Base-by-base conservation (phyloP, 306 rosid species). In the Prunus fruticosa region DNA sequence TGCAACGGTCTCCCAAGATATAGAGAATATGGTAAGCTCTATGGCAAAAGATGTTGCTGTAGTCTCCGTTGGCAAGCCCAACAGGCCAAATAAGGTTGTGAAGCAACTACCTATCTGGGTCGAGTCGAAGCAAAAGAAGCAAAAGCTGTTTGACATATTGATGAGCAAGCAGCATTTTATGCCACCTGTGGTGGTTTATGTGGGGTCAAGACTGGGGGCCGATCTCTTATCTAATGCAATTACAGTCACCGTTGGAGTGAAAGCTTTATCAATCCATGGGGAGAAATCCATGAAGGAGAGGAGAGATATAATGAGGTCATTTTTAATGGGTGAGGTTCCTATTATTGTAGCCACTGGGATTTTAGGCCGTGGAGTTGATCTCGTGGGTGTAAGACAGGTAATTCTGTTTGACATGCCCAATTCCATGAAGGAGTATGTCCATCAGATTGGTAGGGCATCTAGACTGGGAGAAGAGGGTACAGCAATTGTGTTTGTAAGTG, bases 381-480 rank as follows among this genome's bases (percentile, higher is more conserved):
- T 93, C 3, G 72, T 84, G 67, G 86, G 91, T 73, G 93, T 93
- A 67, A 90, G 87, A 76, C 97, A 90, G 77, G 93, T 90, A 56
- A 86, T 93, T 71, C 86, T 89, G 63, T 93, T 93, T 72, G 97
- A 93, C 90, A 80, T 90, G 90, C 96, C 97, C 23, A 90, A 89
- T 87, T 90, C 96, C 47, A 82, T 89, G 27, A 85, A 87, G 68
- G 94, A 93, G 79, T 93, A 93, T 79, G 89, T 93, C 65, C 97
- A 93, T 80, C 94, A 89, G 86, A 82, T 93, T 73, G 97, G 97
- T 20, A 84, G 97, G 69, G 97, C 97, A 23, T 93, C 96, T 72
- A 90, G 97, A 73, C 76, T 93, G 89, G 94, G 94, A 78, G 96
- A 87, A 82, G 91, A 87, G 85, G 97, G 97, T 74, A 83, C 77